Evolutionary conservation across 108 stramenopile genomes (phyloP).

Genomic region (Cyclotella atomus): DNA sequence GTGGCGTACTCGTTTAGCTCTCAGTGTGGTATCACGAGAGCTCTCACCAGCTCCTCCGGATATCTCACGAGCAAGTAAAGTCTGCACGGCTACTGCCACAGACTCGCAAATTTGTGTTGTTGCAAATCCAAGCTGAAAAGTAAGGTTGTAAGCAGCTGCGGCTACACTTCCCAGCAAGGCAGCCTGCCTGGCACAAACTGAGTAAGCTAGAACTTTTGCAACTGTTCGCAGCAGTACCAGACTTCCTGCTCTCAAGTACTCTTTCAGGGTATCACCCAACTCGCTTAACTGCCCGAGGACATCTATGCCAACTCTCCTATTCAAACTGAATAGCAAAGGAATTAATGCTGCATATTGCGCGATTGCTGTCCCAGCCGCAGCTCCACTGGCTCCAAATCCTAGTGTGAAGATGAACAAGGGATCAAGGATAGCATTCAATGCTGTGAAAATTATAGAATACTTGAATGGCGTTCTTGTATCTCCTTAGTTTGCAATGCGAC

Average conservation of each 20-base stretch:
- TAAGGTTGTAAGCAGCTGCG: conserved; percentile 92
- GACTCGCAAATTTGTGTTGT: conserved; percentile 94
- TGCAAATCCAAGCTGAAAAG: conserved; percentile 93
- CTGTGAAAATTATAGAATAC: conserved; percentile 81
- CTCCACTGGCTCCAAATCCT: conserved; percentile 85
- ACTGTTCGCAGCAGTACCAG: conserved; percentile 82
- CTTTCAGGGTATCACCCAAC: conserved; percentile 56
- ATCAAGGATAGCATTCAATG: conserved; percentile 83
- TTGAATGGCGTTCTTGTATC: conserved; percentile 89
- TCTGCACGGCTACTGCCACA: conserved; percentile 84
- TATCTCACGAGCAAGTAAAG: conserved; percentile 84
- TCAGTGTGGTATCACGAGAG: conserved; percentile 13
- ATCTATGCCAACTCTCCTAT: conserved; percentile 73
- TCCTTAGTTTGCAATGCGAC: too few relatives aligned
- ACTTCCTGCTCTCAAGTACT: conserved; percentile 80
- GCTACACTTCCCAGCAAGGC: conserved; percentile 83
- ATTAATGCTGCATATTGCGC: conserved; percentile 85
- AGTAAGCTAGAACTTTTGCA: conserved; percentile 89
- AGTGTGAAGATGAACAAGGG: conserved; percentile 90
- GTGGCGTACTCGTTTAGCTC: conserved; percentile 65
- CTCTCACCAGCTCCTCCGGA: conserved; percentile 48
- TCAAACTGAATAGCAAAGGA: conserved; percentile 74
- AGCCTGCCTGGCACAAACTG: conserved; percentile 83
- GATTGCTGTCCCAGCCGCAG: conserved; percentile 89
- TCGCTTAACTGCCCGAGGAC: conserved; percentile 62